Conservation (phyloP, 2,329 filamentous ascomycete species). For the Chaetomiaceae sp. region DNA sequence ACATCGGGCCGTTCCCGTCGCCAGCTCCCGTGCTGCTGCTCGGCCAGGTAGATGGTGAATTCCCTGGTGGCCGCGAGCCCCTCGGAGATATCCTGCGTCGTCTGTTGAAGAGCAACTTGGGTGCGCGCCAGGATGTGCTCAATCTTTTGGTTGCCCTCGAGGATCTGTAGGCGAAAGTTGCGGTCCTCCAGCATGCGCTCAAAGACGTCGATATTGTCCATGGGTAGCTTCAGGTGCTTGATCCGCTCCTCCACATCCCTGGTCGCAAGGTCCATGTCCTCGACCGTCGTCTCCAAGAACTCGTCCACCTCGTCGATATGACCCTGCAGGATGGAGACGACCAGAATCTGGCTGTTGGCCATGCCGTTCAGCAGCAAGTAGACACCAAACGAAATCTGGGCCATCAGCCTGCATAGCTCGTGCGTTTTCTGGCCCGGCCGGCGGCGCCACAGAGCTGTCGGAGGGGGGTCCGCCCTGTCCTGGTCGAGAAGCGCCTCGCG, state of each 20-base stretch:
- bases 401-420: constrained; percentile 82
- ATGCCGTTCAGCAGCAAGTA: constrained; percentile 80
- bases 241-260: constrained; percentile 77
- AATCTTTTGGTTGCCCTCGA: constrained; percentile 85
- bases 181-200: constrained; percentile 84
- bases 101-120: constrained; percentile 68
- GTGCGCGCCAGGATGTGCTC: constrained; percentile 85
- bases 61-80: constrained; percentile 72
- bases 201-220: constrained; percentile 78
- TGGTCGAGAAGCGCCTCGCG: constrained; percentile 65
- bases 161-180: constrained; percentile 73
- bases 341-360: constrained; percentile 83
- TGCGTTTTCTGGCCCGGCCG: constrained; percentile 74
- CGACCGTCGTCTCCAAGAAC: constrained; percentile 79
- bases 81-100: constrained; percentile 72
- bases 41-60: constrained; percentile 69
- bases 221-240: constrained; percentile 73
- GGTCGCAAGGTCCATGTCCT: constrained; percentile 75
- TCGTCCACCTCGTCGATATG: constrained; percentile 94
- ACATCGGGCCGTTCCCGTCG: constrained; percentile 59
- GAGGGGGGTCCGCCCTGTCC: constrained; percentile 63
- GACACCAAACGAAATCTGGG: constrained; percentile 90
- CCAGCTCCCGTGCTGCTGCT: constrained; percentile 59
- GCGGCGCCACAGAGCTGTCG: constrained; percentile 71
- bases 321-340: constrained; percentile 80